phyloP scores from a whole-genome alignment of 2,329 filamentous ascomycete species.

The Aspergillus alliaceus region DNA sequence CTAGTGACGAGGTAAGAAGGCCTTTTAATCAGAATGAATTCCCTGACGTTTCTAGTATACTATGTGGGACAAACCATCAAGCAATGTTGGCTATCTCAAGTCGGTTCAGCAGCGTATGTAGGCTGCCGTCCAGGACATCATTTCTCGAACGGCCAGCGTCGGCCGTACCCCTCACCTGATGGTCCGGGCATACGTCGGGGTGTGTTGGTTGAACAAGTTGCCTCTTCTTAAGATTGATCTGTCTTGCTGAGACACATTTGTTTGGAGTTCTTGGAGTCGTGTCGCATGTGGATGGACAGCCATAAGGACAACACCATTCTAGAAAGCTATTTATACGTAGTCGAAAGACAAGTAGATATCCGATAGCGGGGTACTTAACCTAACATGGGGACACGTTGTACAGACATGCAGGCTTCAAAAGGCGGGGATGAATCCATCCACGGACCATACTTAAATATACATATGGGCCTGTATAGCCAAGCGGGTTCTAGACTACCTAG shows the following conservation, averaged over 20 bases:
- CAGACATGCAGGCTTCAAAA: too few species aligned
- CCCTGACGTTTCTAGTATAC: conserved; percentile 18
- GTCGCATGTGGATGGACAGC: conserved; percentile 3
- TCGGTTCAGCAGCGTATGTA: conserved; percentile 16
- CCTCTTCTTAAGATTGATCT: background rate
- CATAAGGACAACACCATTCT: too few species aligned
- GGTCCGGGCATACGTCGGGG: conserved; percentile 5
- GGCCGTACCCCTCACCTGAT: conserved; percentile 14
- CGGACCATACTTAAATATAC: too few species aligned
- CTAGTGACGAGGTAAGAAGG: conserved; percentile 19
- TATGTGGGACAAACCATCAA: conserved; percentile 20
- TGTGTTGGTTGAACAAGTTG: conserved; percentile 10
- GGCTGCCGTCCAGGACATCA: conserved; percentile 6
- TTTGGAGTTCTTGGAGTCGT: background rate
- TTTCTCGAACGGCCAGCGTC: conserved; percentile 7
- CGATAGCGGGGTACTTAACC: too few species aligned
- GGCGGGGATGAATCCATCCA: too few species aligned
- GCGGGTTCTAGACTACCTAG: too few species aligned
- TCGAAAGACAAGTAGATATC: too few species aligned
- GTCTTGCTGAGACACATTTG: background rate
- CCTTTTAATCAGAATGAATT: conserved; percentile 16
- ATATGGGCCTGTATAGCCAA: too few species aligned
- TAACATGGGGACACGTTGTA: too few species aligned
- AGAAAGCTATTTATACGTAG: too few species aligned
- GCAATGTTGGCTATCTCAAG: conserved; percentile 19